Evolutionary conservation across 495 filamentous ascomycete species (phyloP).

Genomic region (Aspergillus leporis): DNA sequence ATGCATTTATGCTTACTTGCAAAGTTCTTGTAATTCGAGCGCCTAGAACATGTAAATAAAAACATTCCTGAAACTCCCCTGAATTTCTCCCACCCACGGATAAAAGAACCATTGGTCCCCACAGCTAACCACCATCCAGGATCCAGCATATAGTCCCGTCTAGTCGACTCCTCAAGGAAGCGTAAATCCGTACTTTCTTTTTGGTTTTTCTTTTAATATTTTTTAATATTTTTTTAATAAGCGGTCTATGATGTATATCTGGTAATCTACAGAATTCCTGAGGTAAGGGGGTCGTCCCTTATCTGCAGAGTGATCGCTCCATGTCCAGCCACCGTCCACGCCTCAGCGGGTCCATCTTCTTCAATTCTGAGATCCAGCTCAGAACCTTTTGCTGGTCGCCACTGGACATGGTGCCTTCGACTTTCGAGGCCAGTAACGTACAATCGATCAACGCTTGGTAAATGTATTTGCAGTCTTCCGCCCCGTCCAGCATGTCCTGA

Average conservation of each 20-base stretch:
- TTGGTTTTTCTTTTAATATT: too few relatives aligned
- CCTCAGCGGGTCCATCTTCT: constrained; percentile 68
- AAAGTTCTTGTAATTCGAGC: background rate
- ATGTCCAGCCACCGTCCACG: constrained; percentile 68
- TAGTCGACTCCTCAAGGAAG: background rate
- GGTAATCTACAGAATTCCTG: background rate
- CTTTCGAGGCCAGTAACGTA: constrained; percentile 38
- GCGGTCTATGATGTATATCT: background rate
- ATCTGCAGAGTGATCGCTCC: constrained; percentile 38
- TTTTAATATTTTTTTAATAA: too few relatives aligned
- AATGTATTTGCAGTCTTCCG: constrained; percentile 75
- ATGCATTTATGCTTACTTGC: background rate
- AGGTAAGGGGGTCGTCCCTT: constrained; percentile 12
- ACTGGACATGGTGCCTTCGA: constrained; percentile 31
- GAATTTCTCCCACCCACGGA: constrained; percentile 4
- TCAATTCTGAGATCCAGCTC: constrained; percentile 64
- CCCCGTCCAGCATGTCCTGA: constrained; percentile 72
- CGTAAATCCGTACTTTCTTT: background rate
- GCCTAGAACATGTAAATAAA: background rate
- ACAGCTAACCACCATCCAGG: background rate
- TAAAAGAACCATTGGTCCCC: background rate
- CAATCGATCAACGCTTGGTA: constrained; percentile 74
- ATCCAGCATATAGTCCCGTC: background rate
- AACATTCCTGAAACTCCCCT: constrained; percentile 2
- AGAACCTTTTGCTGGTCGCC: constrained; percentile 49